Base-by-base conservation (phyloP, 2,329 filamentous ascomycete genomes). In the Stachybotrys elegans region DNA sequence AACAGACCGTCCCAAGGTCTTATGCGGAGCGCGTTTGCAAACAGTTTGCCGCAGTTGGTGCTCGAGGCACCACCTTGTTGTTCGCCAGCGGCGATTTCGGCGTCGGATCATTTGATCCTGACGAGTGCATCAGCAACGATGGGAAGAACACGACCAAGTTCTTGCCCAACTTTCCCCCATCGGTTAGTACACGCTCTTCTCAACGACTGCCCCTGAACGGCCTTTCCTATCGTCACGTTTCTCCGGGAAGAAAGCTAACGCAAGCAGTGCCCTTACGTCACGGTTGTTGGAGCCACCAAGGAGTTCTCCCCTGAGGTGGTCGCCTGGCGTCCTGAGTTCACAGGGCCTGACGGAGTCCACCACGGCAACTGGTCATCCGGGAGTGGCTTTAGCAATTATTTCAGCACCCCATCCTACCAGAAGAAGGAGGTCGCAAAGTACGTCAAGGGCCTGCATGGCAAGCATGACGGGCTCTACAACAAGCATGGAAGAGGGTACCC, bases 61-160 rank as follows among this genome's bases (percentile, higher is more conserved):
- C 78, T 2, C 77, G 84, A 11, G 84, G 84, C 23, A 76, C 86
- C 17, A 79, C 81, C 0, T 68, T 88, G n/a, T 68, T 89, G 43
- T 79, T 81, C 50, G 73, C 76, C 14, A 77, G 75, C 9, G 85
- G 85, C 5, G 83, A 88, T 52, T 40, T 51, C 4, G 69, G 69
- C 1, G 57, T 67, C 1, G 66, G 66, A 0, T n/a, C n/a, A n/a
- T n/a, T n/a, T n/a, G n/a, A n/a, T n/a, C n/a, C n/a, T n/a, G 21
- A 43, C 3, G 59, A 61, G 3, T 69, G 66, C 41, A 56, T 57
- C 41, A 58, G 65, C 14, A 69, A 69, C 36, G 59, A 66, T 43
- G 63, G 65, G 3, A 56, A 56, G 17, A 58, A 60, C 11, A 55
- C 44, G 4, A 56, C 56, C 8, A 60, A 57, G 13, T 69, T 68